Conservation (phyloP, 2,329 filamentous ascomycete genomes). For the Talaromyces sp. region DNA sequence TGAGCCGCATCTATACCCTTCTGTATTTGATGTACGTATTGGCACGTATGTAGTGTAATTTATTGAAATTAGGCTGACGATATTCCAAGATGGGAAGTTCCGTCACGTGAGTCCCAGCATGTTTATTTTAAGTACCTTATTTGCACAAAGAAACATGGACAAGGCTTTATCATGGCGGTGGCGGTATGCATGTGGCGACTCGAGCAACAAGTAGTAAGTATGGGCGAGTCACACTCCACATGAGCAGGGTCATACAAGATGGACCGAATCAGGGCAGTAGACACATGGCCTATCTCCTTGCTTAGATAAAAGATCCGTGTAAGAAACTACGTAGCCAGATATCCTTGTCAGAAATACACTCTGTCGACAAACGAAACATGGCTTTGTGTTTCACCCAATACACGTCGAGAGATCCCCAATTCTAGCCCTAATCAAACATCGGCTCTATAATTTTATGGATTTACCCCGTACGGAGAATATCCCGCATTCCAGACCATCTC, state of each 20-base stretch:
- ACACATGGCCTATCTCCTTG: neutral
- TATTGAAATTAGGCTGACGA: neutral
- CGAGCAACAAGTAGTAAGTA: neutral
- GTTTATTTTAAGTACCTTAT: neutral
- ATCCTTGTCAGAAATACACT: too few relatives aligned
- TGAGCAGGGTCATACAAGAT: neutral
- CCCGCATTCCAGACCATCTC: neutral
- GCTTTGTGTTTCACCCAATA: neutral
- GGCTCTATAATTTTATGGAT: neutral
- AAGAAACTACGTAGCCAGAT: neutral
- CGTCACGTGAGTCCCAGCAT: neutral
- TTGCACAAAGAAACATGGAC: neutral
- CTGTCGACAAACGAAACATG: neutral
- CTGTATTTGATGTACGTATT: neutral
- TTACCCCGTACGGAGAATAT: neutral
- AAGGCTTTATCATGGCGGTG: neutral
- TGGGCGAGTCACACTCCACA: neutral
- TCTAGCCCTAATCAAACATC: neutral
- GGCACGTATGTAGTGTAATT: neutral
- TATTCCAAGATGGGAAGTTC: neutral
- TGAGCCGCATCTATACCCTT: neutral
- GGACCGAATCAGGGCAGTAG: neutral
- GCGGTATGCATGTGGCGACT: neutral
- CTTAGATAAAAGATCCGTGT: neutral
- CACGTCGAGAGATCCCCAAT: neutral